Percentiles rank a stretch among this genome's conserved stretches.
These are phyloP conservation scores for Phytophthora pseudosyringae DNA, from an alignment of 352 stramenopile species.

Conservation along the genomic window DNA sequence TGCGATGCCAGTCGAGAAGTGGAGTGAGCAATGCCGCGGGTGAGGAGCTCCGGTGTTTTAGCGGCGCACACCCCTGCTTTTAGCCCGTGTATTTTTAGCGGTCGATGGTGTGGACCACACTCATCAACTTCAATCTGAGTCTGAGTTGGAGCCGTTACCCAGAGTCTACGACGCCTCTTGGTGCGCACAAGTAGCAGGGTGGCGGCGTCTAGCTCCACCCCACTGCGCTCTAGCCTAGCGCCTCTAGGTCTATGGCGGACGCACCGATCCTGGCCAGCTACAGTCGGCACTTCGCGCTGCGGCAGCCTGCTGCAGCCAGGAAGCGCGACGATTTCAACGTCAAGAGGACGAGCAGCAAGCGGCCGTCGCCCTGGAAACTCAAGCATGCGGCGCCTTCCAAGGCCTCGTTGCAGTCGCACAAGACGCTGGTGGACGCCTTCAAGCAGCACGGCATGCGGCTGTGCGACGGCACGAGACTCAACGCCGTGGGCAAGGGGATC, in stretches of 20 bases:
- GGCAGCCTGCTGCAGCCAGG: conserved; percentile 16
- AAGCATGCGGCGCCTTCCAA: conserved; percentile 17
- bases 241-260: conserved; percentile 10
- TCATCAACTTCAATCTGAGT: conserved; percentile 2
- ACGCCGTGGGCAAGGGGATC: conserved; percentile 69
- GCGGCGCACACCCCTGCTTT: conserved; percentile 8
- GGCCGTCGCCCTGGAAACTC: conserved; percentile 9
- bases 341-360: conserved; percentile 23
- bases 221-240: not conserved
- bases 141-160: conserved; percentile 6
- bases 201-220: not conserved
- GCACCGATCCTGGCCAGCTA: conserved; percentile 14
- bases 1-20: conserved; percentile 39
- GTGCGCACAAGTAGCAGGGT: conserved; percentile 27
- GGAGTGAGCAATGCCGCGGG: conserved; percentile 11
- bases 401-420: conserved; percentile 21
- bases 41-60: conserved; percentile 14
- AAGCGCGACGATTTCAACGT: conserved; percentile 24
- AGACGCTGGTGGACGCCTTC: conserved; percentile 69
- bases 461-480: conserved; percentile 78
- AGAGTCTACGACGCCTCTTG: conserved; percentile 26
- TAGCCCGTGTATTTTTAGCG: conserved; percentile 31
- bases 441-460: conserved; percentile 74
- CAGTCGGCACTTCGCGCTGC: conserved; percentile 33
- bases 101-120: conserved; percentile 14